A percentile compares a stretch with the other conserved stretches of the same genome.
Evolutionary conservation across 1,139 yeast species (phyloP).

Genomic region (Meyerozyma athensensis): DNA sequence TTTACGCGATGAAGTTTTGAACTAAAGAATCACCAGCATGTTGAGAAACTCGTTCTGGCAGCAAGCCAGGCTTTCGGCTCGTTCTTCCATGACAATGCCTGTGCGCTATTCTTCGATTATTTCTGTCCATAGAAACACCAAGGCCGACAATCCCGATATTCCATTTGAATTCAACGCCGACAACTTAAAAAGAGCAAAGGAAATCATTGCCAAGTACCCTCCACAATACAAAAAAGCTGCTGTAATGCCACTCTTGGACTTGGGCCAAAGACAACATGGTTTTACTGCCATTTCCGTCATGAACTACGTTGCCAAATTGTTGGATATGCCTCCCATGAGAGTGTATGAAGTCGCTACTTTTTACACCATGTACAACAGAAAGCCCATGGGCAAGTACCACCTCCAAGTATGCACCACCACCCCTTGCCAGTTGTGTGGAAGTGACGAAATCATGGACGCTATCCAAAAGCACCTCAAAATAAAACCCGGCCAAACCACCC

Average conservation of each 20-base stretch:
- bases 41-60: constrained; percentile 9
- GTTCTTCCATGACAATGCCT: constrained; percentile 12
- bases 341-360: constrained; percentile 92
- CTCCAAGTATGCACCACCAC: constrained; percentile 88
- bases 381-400: constrained; percentile 83
- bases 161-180: constrained; percentile 75
- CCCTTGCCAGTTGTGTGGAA: constrained; percentile 84
- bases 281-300: constrained; percentile 86
- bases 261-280: constrained; percentile 87
- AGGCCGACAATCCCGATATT: constrained; percentile 60
- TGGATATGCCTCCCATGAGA: constrained; percentile 93
- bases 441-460: constrained; percentile 73
- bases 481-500: constrained; percentile 76
- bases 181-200: constrained; percentile 65
- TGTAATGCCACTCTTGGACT: constrained; percentile 79
- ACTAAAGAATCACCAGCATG: not conserved
- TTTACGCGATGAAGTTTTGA: constrained; percentile 3
- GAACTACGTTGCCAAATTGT: constrained; percentile 84
- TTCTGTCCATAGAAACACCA: constrained; percentile 71
- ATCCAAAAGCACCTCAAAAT: constrained; percentile 57
- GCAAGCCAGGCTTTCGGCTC: constrained; percentile 6
- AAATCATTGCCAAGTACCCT: constrained; percentile 75
- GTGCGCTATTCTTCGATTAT: constrained; percentile 39
- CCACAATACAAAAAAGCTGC: constrained; percentile 86
- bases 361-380: constrained; percentile 87